Evolutionary conservation across 2,329 filamentous ascomycete species (phyloP), one percentile per base, ranked within the genome.

Genomic region (Aspergillus proliferans): DNA sequence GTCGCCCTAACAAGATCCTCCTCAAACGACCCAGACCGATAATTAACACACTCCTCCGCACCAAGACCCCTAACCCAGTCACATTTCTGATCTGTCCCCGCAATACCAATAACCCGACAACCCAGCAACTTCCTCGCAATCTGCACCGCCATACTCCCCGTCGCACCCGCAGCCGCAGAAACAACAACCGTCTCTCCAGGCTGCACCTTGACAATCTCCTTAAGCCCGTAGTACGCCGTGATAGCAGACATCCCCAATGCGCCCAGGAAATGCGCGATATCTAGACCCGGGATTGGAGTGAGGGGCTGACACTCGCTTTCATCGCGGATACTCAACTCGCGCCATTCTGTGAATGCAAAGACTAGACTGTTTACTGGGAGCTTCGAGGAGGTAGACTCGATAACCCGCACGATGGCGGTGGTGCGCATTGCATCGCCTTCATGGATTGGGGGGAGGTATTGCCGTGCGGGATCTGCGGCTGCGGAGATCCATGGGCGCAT

Each of bases 11-110:
- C 62, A 2, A 81, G 65, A 21, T 79, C 70, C 47, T 73, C 57
- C 38, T 67, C 65, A 55, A 80, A 81, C 2, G 65, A 64, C 1
- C 68, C 49, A 6, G 66, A 65, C 58, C 79, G 78, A 63, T 82
- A 82, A 66, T 82, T 78, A 49, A 82, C 54, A 56, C 77, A 79
- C 6, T 72, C 61, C 58, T 82, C 76, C 6, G 76, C 76, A 6
- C 78, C 78, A 1, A 81, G 66, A 42, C 62, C 63, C 56, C 81
- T 77, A 1, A 79, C 74, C 71, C 74, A 76, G 18, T 61, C 59
- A 61, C 78, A 81, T 63, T 81, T 81, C 43, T 72, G 72, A 43
- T 76, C 73, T 0, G 71, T 69, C 3, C 78, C 76, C 0, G 77
- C 75, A 47, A 81, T 78, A 9, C 77, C 78, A 46, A 80, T 69